These are phyloP conservation scores for Phyllosticta citribraziliensis DNA, from an alignment of 2,329 filamentous ascomycete species.

Conservation along the genomic window DNA sequence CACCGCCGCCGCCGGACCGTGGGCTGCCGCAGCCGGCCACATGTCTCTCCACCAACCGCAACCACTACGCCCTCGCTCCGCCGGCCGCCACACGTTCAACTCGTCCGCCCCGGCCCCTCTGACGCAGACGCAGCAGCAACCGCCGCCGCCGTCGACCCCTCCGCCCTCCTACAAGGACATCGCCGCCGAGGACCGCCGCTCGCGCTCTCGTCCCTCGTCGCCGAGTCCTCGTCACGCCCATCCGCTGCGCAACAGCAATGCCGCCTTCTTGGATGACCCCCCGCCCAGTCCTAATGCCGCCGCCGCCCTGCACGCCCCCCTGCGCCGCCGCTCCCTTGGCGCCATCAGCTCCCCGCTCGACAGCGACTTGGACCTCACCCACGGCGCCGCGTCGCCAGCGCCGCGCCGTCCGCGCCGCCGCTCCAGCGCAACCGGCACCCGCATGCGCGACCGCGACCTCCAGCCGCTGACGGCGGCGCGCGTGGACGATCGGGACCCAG, in stretches of 20 bases:
- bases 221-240: neutral
- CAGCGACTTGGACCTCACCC: neutral
- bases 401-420: neutral
- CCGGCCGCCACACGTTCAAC: neutral
- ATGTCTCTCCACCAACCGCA: neutral
- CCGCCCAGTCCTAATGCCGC: neutral
- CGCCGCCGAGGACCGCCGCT: neutral
- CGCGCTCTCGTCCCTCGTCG: neutral
- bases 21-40: neutral
- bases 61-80: neutral
- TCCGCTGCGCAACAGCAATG: neutral
- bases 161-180: slow-evolving; percentile 8
- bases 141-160: slow-evolving; percentile 3
- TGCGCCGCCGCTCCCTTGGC: neutral
- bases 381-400: neutral
- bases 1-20: neutral
- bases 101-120: slow-evolving; percentile 11
- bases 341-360: neutral
- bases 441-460: neutral
- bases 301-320: neutral
- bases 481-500: neutral
- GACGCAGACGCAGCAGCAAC: slow-evolving; percentile 1
- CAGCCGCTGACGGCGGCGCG: neutral
- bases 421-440: neutral
- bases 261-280: neutral